phyloP scores from a whole-genome alignment of 768 basidiomycete genomes.

The Albatrellus ellisii region DNA sequence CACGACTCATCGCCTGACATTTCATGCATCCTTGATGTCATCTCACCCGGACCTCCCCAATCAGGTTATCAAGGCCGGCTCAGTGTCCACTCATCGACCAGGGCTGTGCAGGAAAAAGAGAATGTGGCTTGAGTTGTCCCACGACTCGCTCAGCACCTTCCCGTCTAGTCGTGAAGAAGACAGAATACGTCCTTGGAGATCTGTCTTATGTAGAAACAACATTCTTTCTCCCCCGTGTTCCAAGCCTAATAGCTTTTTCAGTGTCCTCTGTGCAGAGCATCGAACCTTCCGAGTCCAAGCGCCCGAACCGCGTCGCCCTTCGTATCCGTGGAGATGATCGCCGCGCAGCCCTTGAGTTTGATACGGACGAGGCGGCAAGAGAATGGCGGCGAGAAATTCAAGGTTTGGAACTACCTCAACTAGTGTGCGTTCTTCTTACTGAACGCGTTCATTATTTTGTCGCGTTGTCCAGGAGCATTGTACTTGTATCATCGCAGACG shows the following conservation, averaged over 20 bases:
- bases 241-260: slow-evolving; percentile 14
- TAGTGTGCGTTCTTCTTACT: neutral
- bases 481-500: slow-evolving; percentile 33
- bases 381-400: slow-evolving; percentile 37
- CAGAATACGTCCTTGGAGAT: slow-evolving; percentile 36
- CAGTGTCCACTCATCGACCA: slow-evolving; percentile 32
- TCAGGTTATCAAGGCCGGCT: slow-evolving; percentile 34
- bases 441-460: neutral
- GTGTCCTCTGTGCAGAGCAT: slow-evolving; percentile 36
- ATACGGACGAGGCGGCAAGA: slow-evolving; percentile 39
- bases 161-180: slow-evolving; percentile 41
- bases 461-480: slow-evolving; percentile 24
- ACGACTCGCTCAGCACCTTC: slow-evolving; percentile 47
- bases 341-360: slow-evolving; percentile 32
- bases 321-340: slow-evolving; percentile 16
- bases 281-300: slow-evolving; percentile 29
- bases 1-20: slow-evolving; percentile 51
- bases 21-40: slow-evolving; percentile 49
- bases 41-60: slow-evolving; percentile 23
- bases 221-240: neutral
- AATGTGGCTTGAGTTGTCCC: slow-evolving; percentile 49
- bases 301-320: slow-evolving; percentile 28
- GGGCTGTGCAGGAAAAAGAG: slow-evolving; percentile 33
- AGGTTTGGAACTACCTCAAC: slow-evolving; percentile 23
- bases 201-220: slow-evolving; percentile 33